Base-by-base conservation (phyloP, 1,284 basidiomycete genomes). In the Cryptococcus wingfieldii region DNA sequence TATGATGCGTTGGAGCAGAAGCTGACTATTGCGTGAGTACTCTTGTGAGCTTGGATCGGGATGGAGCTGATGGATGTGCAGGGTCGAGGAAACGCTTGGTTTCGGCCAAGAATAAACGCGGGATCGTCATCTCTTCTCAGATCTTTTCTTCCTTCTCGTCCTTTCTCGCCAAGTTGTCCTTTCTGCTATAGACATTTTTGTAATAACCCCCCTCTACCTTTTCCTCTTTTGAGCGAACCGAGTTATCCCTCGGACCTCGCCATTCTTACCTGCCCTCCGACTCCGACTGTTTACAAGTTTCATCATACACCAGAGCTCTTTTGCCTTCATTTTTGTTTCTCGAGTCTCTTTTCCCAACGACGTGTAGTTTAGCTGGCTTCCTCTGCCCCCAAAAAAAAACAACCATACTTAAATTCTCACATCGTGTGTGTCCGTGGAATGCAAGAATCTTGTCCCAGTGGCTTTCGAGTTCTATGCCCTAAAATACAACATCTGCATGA, bases 1-100 rank as follows among this genome's bases (percentile, higher is more conserved):
- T 94, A 90, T 70, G 86, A 89, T 70, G 90, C 86, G 63, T 76
- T 96, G 59, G 91, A 95, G 77, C 86, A 88, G 72, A 95, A 94
- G 78, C 75, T 96, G 55, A 86, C 88, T 37, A 86, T 88, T 75
- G 91, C 91, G 58, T 69, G 64, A 63, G 72, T 72, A 34, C 13
- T 47, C 37, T 18, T 8, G 18, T 8, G 31, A 25, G 23, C 13
- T 27, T 39, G 39, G 3, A 25, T 50, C 12, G 25, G 28, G 50
- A 53, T 53, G 51, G 59, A 34, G 38, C 14, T 49, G 23, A 13
- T 19, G 14, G 41, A 18, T 3, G 8, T 38, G 28, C 19, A 62
- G 59, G 43, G 91, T 94, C 47, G 90, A 96, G 64, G 79, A 81
- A 65, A 80, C 79, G 7, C 68, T 80, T 46, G 79, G 80, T 62